Evolutionary conservation across 768 basidiomycete species (phyloP), one percentile per base, ranked within the genome.

Genomic region (Mycena epipterygia): DNA sequence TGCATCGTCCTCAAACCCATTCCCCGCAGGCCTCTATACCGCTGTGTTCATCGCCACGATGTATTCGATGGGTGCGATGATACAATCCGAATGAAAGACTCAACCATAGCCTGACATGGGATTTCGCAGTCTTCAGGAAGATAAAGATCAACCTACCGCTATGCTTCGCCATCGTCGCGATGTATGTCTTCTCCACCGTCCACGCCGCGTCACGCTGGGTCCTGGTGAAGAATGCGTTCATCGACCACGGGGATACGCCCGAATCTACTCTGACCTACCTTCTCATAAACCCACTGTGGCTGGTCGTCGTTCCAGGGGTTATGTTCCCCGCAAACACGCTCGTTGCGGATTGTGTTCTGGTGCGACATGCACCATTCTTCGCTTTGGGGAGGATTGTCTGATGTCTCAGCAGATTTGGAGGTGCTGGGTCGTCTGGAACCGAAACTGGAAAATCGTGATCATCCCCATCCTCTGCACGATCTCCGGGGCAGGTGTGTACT

Each of bases 401-500:
- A 27, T 19, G 37, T 23, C 44, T 39, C 8, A 21, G 16, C 61
- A 72, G 67, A 72, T 68, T 19, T 72, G 62, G 71, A 30, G 72
- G 23, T 73, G 72, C 42, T 73, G 72, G 72, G 57, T n/a, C 7
- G 37, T 73, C 3, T 73, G 72, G 72, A 49, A 56, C n/a, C 56
- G 49, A 2, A 59, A 62, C 17, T 67, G 32, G 27, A 53, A 39
- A 35, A 44, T 67, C 3, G 57, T 73, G 2, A 27, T 51, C 19
- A 4, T 73, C 1, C 72, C 72, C 2, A 27, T 62, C 12, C 19
- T 53, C 5, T 64, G 63, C 49, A 73, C 72, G 21, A n/a, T 73
- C 19, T 52, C 41, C 1, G 68, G 72, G 2, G 53, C 64, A 33
- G 62, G 68, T 70, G 32, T 41, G 62, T 33, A 19, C 8, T 23